phyloP scores from a whole-genome alignment of 192 early-diverging fungal species.

The Umbelopsis ramanniana region DNA sequence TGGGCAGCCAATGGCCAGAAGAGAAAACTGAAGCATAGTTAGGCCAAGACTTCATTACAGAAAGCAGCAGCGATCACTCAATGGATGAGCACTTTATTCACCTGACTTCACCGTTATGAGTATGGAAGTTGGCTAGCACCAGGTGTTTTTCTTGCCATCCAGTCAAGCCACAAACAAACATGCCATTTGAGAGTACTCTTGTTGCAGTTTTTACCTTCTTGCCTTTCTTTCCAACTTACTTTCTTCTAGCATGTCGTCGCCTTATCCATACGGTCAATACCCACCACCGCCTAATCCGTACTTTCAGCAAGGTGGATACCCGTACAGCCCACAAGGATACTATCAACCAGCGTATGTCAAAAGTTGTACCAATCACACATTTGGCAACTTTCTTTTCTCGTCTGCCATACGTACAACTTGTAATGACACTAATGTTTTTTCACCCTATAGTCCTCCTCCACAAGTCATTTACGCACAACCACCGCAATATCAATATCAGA shows the following conservation, averaged over 20 bases:
- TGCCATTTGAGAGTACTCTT: conserved; percentile 1
- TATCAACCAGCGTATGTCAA: conserved; percentile 34
- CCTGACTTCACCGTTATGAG: not conserved
- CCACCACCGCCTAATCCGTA: conserved; percentile 13
- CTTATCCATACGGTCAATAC: conserved; percentile 20
- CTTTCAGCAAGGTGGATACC: not conserved
- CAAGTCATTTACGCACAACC: conserved; percentile 30
- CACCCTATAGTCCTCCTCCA: conserved; percentile 29
- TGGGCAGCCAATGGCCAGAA: too few relatives aligned
- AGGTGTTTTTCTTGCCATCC: too few relatives aligned
- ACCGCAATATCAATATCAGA: conserved; percentile 11
- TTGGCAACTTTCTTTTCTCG: not conserved
- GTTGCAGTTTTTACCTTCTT: not conserved
- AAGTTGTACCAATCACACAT: not conserved
- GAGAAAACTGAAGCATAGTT: not conserved
- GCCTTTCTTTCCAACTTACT: conserved; percentile 2
- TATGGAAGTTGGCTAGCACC: too few relatives aligned
- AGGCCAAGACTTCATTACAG: not conserved
- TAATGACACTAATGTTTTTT: too few relatives aligned
- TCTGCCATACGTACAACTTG: too few relatives aligned
- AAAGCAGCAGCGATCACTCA: not conserved
- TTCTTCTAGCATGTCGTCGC: not conserved
- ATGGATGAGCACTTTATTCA: not conserved
- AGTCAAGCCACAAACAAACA: conserved; percentile 24
- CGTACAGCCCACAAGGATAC: conserved; percentile 25